Conservation (phyloP, 2,329 filamentous ascomycete species). For the Alternaria metachromatica region DNA sequence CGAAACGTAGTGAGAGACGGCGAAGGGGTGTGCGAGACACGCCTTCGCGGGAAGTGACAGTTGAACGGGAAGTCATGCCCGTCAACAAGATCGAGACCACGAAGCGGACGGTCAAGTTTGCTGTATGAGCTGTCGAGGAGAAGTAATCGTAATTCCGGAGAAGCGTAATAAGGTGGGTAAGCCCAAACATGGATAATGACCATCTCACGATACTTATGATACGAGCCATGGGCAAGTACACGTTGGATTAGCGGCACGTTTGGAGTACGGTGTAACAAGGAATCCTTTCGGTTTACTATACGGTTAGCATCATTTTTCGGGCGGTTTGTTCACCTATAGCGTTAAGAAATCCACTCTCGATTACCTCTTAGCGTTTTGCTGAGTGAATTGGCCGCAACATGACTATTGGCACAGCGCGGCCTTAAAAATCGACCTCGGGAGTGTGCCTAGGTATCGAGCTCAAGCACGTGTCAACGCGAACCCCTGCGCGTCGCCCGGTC, state of each 20-base stretch:
- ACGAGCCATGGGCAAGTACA: slow-evolving; percentile 1
- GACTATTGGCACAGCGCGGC: background rate
- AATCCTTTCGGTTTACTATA: background rate
- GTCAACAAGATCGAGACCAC: slow-evolving; percentile 17
- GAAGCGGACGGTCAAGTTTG: slow-evolving; percentile 43
- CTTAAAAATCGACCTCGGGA: background rate
- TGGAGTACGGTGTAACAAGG: slow-evolving; percentile 13
- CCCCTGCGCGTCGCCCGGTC: background rate
- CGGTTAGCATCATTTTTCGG: background rate
- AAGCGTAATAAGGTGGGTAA: background rate
- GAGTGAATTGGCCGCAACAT: background rate
- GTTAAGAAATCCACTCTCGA: background rate
- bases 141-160: slow-evolving; percentile 26
- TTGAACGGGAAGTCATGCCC: slow-evolving; percentile 35
- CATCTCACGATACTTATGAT: slow-evolving; percentile 29
- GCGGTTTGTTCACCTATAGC: background rate
- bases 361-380: background rate
- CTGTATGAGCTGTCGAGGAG: slow-evolving; percentile 24
- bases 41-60: slow-evolving; percentile 35
- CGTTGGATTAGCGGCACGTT: slow-evolving; percentile 9
- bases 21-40: slow-evolving; percentile 38
- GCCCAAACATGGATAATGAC: slow-evolving; percentile 19
- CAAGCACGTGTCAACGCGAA: slow-evolving; percentile 13
- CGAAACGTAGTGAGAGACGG: slow-evolving; percentile 62
- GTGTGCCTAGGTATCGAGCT: background rate